phyloP scores from a whole-genome alignment of 257 asterid species.

The Plantago elongata region DNA sequence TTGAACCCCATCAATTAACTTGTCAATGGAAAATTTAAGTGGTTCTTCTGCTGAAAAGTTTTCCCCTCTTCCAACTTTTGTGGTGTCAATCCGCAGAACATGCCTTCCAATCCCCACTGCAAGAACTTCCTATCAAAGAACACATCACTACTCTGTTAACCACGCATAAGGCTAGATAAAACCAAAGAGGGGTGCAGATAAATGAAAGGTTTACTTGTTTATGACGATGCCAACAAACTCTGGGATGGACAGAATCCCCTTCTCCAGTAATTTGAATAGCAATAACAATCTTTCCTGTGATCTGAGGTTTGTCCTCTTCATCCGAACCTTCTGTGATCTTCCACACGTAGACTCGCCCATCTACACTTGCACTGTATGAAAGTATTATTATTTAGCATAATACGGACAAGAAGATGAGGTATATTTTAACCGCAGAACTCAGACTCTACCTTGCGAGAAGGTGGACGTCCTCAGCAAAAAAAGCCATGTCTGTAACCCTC shows the following conservation, averaged over 20 bases:
- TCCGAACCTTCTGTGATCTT: slow-evolving; percentile 90
- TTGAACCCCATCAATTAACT: slow-evolving; percentile 82
- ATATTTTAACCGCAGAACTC: slow-evolving; percentile 5
- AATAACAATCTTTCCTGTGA: slow-evolving; percentile 63
- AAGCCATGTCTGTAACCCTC: slow-evolving; percentile 99
- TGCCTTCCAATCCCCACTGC: slow-evolving; percentile 80
- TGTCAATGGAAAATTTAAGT: slow-evolving; percentile 64
- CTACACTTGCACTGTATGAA: slow-evolving; percentile 79
- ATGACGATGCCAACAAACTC: slow-evolving; percentile 99
- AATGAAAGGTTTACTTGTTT: slow-evolving; percentile 59
- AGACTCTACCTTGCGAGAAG: slow-evolving; percentile 81
- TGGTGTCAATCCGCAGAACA: slow-evolving; percentile 79
- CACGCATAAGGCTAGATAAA: neutral
- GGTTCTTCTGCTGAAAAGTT: slow-evolving; percentile 85
- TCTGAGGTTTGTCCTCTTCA: slow-evolving; percentile 92
- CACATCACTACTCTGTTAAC: slow-evolving; percentile 18
- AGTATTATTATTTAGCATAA: slow-evolving; percentile 24
- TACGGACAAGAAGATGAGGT: slow-evolving; percentile 13
- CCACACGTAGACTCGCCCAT: slow-evolving; percentile 96
- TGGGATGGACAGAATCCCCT: slow-evolving; percentile 81
- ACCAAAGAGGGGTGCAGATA: slow-evolving; percentile 1
- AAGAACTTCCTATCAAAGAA: slow-evolving; percentile 71
- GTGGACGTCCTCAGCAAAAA: slow-evolving; percentile 98
- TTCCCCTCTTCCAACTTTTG: slow-evolving; percentile 85
- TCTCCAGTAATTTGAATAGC: slow-evolving; percentile 87